These are phyloP conservation scores for Cryptococcus wingfieldii DNA, from an alignment of 1,284 basidiomycete species.

Conservation along the genomic window DNA sequence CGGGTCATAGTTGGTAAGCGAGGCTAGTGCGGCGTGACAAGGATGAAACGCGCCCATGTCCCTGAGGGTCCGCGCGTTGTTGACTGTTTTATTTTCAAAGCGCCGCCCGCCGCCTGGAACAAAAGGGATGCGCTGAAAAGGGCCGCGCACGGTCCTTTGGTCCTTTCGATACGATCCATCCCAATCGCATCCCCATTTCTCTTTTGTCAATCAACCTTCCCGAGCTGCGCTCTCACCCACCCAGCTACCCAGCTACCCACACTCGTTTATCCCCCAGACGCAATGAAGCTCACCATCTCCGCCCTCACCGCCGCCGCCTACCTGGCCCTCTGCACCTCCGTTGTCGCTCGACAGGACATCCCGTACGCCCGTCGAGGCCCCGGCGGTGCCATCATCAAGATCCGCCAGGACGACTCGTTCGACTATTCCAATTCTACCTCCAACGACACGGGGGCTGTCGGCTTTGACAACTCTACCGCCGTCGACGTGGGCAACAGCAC, in stretches of 20 bases:
- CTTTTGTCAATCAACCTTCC: neutral
- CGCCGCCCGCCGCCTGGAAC: too few species aligned
- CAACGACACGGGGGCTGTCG: neutral
- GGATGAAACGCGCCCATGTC: too few species aligned
- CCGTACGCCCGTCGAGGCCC: neutral
- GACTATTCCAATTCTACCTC: neutral
- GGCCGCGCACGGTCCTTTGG: too few species aligned
- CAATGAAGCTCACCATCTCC: slow-evolving; percentile 11
- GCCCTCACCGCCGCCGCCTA: slow-evolving; percentile 8
- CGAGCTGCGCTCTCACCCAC: neutral
- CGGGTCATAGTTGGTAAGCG: too few species aligned
- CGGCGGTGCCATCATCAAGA: neutral
- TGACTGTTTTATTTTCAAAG: too few species aligned
- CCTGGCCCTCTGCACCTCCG: slow-evolving; percentile 9
- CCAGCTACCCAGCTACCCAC: neutral
- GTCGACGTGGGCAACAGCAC: slow-evolving; percentile 1
- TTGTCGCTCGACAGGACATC: slow-evolving; percentile 1
- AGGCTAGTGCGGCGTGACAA: too few species aligned
- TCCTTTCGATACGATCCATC: too few species aligned
- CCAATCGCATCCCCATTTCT: neutral
- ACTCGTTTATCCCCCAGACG: neutral
- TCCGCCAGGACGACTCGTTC: slow-evolving; percentile 1
- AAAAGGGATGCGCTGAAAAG: too few species aligned
- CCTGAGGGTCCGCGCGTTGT: too few species aligned
- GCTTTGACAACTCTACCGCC: neutral